phyloP scores from a whole-genome alignment of 1,284 basidiomycete genomes.

The Rhodotorula sp. region DNA sequence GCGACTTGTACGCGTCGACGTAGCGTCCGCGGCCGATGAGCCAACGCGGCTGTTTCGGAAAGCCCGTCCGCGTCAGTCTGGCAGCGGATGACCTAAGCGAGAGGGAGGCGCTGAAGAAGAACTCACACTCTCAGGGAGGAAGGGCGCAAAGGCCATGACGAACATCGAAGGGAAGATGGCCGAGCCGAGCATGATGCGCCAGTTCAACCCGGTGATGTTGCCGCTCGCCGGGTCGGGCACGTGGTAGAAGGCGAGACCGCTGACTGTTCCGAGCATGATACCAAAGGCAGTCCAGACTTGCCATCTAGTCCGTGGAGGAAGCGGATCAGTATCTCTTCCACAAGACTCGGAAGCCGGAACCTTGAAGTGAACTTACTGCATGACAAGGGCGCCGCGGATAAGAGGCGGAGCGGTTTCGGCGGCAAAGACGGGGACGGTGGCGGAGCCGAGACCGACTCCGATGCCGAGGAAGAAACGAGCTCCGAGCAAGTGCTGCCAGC shows the following conservation, averaged over 20 bases:
- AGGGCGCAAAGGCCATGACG: not conserved
- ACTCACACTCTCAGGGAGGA: conserved; percentile 46
- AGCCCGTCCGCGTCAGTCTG: not conserved
- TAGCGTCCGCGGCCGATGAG: conserved; percentile 67
- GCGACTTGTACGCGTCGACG: conserved; percentile 62
- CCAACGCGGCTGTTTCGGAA: conserved; percentile 60
- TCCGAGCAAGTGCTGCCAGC: conserved; percentile 56
- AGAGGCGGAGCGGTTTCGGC: conserved; percentile 49
- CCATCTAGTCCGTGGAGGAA: not conserved
- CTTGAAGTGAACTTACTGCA: conserved; percentile 43
- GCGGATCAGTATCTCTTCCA: no score
- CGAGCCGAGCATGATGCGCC: conserved; percentile 20
- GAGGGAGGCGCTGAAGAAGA: conserved; percentile 28
- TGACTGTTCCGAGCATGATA: conserved; percentile 50
- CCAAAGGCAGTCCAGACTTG: conserved; percentile 53
- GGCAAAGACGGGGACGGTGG: conserved; percentile 50
- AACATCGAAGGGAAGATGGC: not conserved
- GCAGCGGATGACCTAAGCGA: not conserved
- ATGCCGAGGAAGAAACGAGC: conserved; percentile 50
- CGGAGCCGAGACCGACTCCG: conserved; percentile 49
- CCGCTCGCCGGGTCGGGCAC: conserved; percentile 35
- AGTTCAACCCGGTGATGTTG: conserved; percentile 40
- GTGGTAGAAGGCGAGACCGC: conserved; percentile 36
- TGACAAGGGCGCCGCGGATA: conserved; percentile 55
- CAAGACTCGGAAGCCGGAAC: no score